Conservation (phyloP, 2,329 filamentous ascomycete genomes). For the Alternaria gaisen region DNA sequence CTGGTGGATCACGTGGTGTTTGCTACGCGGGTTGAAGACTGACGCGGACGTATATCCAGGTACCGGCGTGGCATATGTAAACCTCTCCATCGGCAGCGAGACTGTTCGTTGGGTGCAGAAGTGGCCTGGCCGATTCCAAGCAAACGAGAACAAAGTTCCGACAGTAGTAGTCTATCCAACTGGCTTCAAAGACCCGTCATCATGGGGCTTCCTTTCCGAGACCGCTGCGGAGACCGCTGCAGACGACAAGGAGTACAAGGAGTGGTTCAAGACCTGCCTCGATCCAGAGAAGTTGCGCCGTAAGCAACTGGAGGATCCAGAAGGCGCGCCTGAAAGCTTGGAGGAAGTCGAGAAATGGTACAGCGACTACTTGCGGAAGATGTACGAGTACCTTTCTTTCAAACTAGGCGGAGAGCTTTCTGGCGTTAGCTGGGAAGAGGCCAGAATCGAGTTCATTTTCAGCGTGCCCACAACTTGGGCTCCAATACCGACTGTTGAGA, state of each 20-base stretch:
- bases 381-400: conserved; percentile 60
- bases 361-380: conserved; percentile 59
- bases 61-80: conserved; percentile 51
- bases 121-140: conserved; percentile 64
- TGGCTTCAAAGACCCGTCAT: conserved; percentile 51
- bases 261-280: conserved; percentile 67
- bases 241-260: conserved; percentile 55
- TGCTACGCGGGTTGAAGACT: conserved; percentile 1
- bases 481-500: conserved; percentile 60
- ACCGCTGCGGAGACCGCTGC: conserved; percentile 48
- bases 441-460: conserved; percentile 64
- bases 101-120: conserved; percentile 53
- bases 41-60: conserved; percentile 21
- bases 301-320: conserved; percentile 56
- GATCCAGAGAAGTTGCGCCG: conserved; percentile 57
- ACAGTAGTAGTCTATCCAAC: conserved; percentile 61
- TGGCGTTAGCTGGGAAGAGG: conserved; percentile 49
- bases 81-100: conserved; percentile 47
- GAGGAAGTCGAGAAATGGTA: conserved; percentile 59
- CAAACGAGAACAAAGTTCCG: conserved; percentile 65
- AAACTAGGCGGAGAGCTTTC: conserved; percentile 48
- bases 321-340: conserved; percentile 54
- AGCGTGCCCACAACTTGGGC: conserved; percentile 67
- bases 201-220: conserved; percentile 64
- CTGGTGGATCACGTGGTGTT: conserved; percentile 8